Base-by-base conservation (phyloP, 1,139 yeast genomes). In the Diutina catenulata region DNA sequence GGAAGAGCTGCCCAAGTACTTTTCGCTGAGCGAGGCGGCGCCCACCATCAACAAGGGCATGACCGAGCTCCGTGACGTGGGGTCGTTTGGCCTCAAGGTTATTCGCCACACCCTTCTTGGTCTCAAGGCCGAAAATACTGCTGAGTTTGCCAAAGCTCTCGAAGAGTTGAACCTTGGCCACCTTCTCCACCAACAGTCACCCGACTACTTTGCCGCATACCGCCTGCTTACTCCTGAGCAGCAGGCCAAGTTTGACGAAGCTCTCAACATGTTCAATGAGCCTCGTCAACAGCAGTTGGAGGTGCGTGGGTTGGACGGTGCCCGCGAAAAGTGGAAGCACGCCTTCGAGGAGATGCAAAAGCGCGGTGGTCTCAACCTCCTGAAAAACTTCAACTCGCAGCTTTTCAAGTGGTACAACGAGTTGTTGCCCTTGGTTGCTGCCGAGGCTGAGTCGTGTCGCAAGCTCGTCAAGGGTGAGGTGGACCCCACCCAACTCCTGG, bases 271-370 rank as follows among this genome's bases (percentile, higher is more conserved):
- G 1, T 74, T 80, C 49, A 88, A 91, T 45, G 73, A 71, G 41
- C 74, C 74, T 19, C 74, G 98, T 51, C 95, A 91, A 55, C 63
- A 74, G 40, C 70, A 71, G 37, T 57, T 91, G 33, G 98, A 91
- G 54, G 68, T 76, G 25, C 70, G 81, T 42, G 93, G 94, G 4
- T 68, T 81, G 8, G 91, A 82, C 47, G 91, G 91, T 3, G 95
- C 97, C 0, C 76, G 72, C 45, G 84, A 79, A 50, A 80, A 82
- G 54, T 91, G 97, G 97, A 79, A 75, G 51, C 80, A 78, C 48
- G 91, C 80, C 46, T 80, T 74, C 49, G 93, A 84, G 49, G 79
- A 74, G 42, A 66, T 80, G 55, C 73, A 72, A 43, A 72, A 68
- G 37, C 65, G 80, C 47, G 87, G 88, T n/a, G 73, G 66, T 7